Evolutionary conservation across 1,139 yeast species (phyloP).

Genomic region (Blastobotrys indianensis): DNA sequence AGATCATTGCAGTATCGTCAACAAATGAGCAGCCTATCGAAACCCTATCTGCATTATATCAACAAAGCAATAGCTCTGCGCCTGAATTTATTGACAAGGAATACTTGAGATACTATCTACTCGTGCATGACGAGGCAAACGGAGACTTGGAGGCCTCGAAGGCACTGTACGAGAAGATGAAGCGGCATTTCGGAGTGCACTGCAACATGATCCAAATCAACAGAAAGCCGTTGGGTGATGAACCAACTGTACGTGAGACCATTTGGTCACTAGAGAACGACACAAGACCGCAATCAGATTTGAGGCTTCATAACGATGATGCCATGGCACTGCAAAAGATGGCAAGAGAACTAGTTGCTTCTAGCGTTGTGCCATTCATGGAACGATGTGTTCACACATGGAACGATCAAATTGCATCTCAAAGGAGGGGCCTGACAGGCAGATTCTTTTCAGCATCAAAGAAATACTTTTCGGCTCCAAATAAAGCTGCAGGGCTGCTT

Average conservation of each 20-base stretch:
- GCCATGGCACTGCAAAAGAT: slow-evolving; percentile 39
- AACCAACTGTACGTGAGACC: slow-evolving; percentile 2
- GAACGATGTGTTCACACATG: slow-evolving; percentile 65
- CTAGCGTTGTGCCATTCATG: slow-evolving; percentile 69
- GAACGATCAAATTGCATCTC: slow-evolving; percentile 69
- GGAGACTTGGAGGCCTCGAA: slow-evolving; percentile 30
- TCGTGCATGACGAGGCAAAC: slow-evolving; percentile 35
- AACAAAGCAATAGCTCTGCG: slow-evolving; percentile 28
- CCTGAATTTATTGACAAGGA: slow-evolving; percentile 36
- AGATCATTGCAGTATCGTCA: slow-evolving; percentile 59
- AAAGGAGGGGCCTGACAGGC: slow-evolving; percentile 67
- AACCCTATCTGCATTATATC: slow-evolving; percentile 36
- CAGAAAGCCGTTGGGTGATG: slow-evolving; percentile 8
- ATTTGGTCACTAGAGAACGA: slow-evolving; percentile 5
- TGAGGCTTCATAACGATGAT: slow-evolving; percentile 34
- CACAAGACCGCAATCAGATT: slow-evolving; percentile 5
- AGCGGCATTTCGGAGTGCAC: slow-evolving; percentile 34
- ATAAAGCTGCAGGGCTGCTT: slow-evolving; percentile 9
- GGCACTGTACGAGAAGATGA: slow-evolving; percentile 33
- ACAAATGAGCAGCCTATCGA: slow-evolving; percentile 45
- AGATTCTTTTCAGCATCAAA: slow-evolving; percentile 65
- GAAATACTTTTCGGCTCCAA: slow-evolving; percentile 45
- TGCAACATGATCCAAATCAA: slow-evolving; percentile 32
- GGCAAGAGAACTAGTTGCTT: slow-evolving; percentile 51
- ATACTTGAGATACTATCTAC: slow-evolving; percentile 35